Evolutionary conservation across 2,329 filamentous ascomycete genomes (phyloP).

Genomic region (Penicillium polonicum): DNA sequence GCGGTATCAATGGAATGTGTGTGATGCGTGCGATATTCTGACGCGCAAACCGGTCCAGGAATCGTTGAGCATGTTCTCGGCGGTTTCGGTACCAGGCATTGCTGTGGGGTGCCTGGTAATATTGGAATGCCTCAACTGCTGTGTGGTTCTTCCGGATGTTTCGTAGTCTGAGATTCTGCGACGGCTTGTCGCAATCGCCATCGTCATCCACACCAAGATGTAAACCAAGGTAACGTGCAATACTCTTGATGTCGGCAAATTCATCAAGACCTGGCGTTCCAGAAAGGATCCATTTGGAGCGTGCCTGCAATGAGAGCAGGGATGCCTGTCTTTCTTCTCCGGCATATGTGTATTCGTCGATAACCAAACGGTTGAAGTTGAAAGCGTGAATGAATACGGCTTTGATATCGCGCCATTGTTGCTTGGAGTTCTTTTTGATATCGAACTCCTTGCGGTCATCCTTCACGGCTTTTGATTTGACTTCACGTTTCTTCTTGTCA

Average conservation of each 20-base stretch:
- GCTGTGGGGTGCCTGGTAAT: constrained; percentile 52
- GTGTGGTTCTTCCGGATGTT: constrained; percentile 24
- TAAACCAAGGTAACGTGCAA: constrained; percentile 57
- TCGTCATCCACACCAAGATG: constrained; percentile 56
- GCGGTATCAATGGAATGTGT: constrained; percentile 47
- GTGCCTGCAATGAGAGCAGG: constrained; percentile 49
- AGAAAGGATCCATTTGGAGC: constrained; percentile 62
- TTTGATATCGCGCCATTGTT: constrained; percentile 28
- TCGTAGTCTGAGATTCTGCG: constrained; percentile 49
- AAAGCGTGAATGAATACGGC: constrained; percentile 58
- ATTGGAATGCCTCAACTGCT: constrained; percentile 57
- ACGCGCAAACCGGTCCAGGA: constrained; percentile 55
- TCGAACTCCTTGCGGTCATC: constrained; percentile 28
- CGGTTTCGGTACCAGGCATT: constrained; percentile 53
- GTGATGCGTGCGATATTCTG: constrained; percentile 47
- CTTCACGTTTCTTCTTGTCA: constrained; percentile 12
- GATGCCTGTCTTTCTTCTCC: constrained; percentile 43
- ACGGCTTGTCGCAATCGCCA: constrained; percentile 42
- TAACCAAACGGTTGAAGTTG: constrained; percentile 58
- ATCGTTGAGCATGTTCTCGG: constrained; percentile 53
- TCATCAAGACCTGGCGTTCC: constrained; percentile 60
- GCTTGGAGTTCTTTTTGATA: constrained; percentile 10
- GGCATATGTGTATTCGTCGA: constrained; percentile 65
- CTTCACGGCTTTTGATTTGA: constrained; percentile 2
- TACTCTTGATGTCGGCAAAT: constrained; percentile 59